Evolutionary conservation across 805 yeast genomes (phyloP), one percentile per base, ranked within the genome.

Genomic region (Metschnikowia baotianmanensis): DNA sequence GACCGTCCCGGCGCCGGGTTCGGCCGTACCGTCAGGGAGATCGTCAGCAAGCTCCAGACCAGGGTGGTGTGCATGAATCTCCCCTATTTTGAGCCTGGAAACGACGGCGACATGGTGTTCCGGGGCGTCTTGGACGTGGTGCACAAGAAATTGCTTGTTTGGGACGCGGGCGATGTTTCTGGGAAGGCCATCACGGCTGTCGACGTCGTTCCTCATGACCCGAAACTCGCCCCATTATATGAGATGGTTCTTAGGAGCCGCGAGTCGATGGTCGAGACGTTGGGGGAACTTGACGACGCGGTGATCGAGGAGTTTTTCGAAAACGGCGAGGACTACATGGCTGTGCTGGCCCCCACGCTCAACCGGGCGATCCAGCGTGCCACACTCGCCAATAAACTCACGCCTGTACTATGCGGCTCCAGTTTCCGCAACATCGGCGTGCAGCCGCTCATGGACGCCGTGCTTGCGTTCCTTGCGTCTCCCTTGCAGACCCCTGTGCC

Each of bases 1-100:
- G 99, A 93, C 64, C 74, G 98, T 45, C 84, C 82, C 12, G 99
- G 99, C 16, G 96, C 98, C 1, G 96, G 97, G 0, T 93, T 80
- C 58, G 82, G 96, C 47, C 71, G 96, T 42, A 87, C 97, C 0
- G 95, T 88, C 5, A 80, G 80, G 50, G 97, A 91, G 51, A 75
- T 93, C 19, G 83, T 88, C 11, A 63, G 80, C 16, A 85, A 86
- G 55, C 67, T 93, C 43, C 79, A 79, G 13, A 86, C 96, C 0
- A 72, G 83, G 27, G 88, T 83, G 1, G 84, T 82, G 0, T 59
- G 89, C 24, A 70, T 86, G n/a, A 89, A 83, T 46, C 64, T 86
- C 8, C 99, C 99, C 0, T 75, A 78, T 48, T 89, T 86, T 55
- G 72, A 56, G 33, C 40, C 38, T 3, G 36, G 46, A 1, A 26